These are phyloP conservation scores for Nothophytophthora sp. DNA, from an alignment of 352 stramenopile species.

Conservation along the genomic window DNA sequence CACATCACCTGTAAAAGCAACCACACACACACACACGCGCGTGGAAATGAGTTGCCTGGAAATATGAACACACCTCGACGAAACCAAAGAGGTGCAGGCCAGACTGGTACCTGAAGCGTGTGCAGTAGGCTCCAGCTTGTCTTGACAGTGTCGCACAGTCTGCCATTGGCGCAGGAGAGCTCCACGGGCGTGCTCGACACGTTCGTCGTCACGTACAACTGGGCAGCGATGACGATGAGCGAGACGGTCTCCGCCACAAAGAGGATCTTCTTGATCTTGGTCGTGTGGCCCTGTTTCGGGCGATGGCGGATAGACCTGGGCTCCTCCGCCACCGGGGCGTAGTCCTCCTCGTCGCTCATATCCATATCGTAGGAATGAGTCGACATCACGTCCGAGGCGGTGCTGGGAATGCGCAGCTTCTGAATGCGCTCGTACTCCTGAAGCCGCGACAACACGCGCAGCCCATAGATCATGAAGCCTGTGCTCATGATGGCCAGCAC, in stretches of 20 bases:
- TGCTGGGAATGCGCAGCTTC: constrained; percentile 20
- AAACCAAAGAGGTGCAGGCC: too few relatives aligned
- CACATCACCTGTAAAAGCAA: constrained; percentile 7
- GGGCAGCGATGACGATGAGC: constrained; percentile 21
- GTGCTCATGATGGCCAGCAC: constrained; percentile 17
- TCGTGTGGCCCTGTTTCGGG: constrained; percentile 16
- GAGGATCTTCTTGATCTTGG: constrained; percentile 36
- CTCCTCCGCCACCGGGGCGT: constrained; percentile 20
- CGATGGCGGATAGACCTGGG: constrained; percentile 3
- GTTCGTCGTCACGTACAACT: constrained; percentile 48
- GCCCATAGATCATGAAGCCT: constrained; percentile 26
- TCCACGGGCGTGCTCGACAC: constrained; percentile 26
- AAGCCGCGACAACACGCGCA: constrained; percentile 28
- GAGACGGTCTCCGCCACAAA: constrained; percentile 24
- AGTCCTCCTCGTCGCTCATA: constrained; percentile 24
- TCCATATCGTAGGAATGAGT: constrained; percentile 23
- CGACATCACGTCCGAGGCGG: constrained; percentile 20
- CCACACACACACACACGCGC: neutral
- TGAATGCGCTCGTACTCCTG: constrained; percentile 24
- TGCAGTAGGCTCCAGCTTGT: constrained; percentile 19
- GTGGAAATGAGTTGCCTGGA: neutral
- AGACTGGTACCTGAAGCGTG: constrained; percentile 27
- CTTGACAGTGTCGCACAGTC: constrained; percentile 33
- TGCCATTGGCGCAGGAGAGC: constrained; percentile 45
- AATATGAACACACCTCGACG: too few relatives aligned